Conservation (phyloP, 331 rosid species). For the Acacia concinna region DNA sequence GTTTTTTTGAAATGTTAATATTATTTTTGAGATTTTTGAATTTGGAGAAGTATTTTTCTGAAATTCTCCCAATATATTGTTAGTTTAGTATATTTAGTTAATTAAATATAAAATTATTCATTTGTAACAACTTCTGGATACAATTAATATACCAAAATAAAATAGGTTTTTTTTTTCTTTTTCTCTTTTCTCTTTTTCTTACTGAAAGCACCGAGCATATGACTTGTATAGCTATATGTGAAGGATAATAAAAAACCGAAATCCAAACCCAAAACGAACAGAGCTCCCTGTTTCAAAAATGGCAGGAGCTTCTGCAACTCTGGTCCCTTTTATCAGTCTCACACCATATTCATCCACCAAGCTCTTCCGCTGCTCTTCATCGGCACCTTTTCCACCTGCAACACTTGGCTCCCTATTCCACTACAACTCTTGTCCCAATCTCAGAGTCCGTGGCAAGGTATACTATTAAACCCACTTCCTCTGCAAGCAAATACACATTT, state of each 20-base stretch:
- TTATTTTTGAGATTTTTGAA: too few relatives aligned
- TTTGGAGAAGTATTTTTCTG: too few relatives aligned
- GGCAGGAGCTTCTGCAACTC: slow-evolving; percentile 45
- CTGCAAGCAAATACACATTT: not conserved
- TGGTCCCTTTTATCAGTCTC: slow-evolving; percentile 29
- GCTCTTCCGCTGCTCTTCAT: slow-evolving; percentile 21
- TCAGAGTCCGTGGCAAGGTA: slow-evolving; percentile 50
- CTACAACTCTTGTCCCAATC: slow-evolving; percentile 29
- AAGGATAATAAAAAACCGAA: not conserved
- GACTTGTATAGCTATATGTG: not conserved
- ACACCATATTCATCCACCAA: slow-evolving; percentile 32
- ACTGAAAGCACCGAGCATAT: not conserved
- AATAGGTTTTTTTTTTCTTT: too few relatives aligned
- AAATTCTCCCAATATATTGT: too few relatives aligned
- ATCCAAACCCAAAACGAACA: not conserved
- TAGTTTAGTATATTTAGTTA: too few relatives aligned
- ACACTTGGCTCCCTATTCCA: slow-evolving; percentile 4
- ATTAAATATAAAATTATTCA: too few relatives aligned
- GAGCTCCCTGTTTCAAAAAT: slow-evolving; percentile 32
- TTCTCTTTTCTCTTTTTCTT: too few relatives aligned
- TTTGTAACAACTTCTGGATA: too few relatives aligned
- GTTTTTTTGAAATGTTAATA: too few relatives aligned
- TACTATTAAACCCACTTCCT: not conserved
- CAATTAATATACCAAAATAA: too few relatives aligned
- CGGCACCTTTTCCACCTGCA: slow-evolving; percentile 13